phyloP scores from a whole-genome alignment of 2,329 filamentous ascomycete species.

The Xylaria digitata region DNA sequence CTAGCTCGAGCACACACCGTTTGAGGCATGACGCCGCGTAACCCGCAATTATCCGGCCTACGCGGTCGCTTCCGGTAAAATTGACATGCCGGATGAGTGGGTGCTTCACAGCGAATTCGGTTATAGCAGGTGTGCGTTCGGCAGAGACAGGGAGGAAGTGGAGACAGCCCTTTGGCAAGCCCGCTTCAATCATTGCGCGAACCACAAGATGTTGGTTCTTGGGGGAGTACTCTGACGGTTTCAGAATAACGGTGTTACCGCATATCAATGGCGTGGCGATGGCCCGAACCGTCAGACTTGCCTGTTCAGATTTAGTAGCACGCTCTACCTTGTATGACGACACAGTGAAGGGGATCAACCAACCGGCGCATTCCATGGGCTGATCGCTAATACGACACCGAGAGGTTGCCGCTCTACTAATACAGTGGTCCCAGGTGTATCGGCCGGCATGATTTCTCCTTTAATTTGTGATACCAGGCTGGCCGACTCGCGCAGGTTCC shows the following conservation, averaged over 20 bases:
- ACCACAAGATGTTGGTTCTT: constrained; percentile 71
- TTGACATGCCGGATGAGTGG: constrained; percentile 81
- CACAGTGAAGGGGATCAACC: neutral
- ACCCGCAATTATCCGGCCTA: constrained; percentile 78
- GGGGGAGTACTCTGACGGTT: constrained; percentile 76
- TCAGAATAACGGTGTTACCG: constrained; percentile 82
- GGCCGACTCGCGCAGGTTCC: constrained; percentile 57
- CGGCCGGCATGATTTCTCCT: constrained; percentile 48
- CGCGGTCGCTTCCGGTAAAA: constrained; percentile 82
- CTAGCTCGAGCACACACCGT: constrained; percentile 82
- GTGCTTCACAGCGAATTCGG: constrained; percentile 73
- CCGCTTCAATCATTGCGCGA: constrained; percentile 75
- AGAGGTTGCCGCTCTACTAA: constrained; percentile 76
- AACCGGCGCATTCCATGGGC: constrained; percentile 73
- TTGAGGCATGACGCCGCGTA: constrained; percentile 80
- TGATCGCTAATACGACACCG: constrained; percentile 82
- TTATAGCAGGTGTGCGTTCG: constrained; percentile 74
- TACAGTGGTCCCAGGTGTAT: constrained; percentile 64
- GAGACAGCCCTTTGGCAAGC: constrained; percentile 78
- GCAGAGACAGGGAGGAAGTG: constrained; percentile 77
- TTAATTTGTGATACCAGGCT: constrained; percentile 50
- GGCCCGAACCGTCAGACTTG: constrained; percentile 33
- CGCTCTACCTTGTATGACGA: neutral
- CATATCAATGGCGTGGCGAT: constrained; percentile 62
- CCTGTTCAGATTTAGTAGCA: constrained; percentile 16